Percentiles rank a stretch among this genome's conserved stretches.
Evolutionary conservation across 2,329 filamentous ascomycete genomes (phyloP).

Genomic region (Erysiphe neolycopersici): DNA sequence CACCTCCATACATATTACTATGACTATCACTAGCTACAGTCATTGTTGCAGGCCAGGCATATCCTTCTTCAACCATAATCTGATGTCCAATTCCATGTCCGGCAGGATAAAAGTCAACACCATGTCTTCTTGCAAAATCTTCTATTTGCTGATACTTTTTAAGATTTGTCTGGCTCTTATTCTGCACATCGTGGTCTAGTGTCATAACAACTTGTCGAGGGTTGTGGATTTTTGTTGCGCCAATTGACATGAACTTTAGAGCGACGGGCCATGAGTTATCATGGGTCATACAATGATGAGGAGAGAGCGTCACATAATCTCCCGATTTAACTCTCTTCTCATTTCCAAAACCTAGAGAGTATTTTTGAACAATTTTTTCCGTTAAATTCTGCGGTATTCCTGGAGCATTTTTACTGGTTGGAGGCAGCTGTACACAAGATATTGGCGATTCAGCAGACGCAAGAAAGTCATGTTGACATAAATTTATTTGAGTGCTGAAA

Average conservation of each 20-base stretch:
- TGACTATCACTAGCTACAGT: constrained; percentile 58
- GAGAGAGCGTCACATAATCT: constrained; percentile 58
- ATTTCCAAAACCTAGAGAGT: constrained; percentile 46
- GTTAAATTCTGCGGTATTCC: constrained; percentile 46
- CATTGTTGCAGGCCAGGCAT: constrained; percentile 63
- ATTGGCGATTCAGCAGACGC: too few relatives aligned
- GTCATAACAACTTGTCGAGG: constrained; percentile 55
- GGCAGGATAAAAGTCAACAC: constrained; percentile 50
- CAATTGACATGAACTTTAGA: constrained; percentile 57
- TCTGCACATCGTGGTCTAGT: constrained; percentile 73
- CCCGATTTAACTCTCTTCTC: constrained; percentile 53
- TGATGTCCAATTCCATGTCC: constrained; percentile 74
- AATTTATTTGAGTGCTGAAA: too few relatives aligned
- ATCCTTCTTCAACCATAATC: constrained; percentile 69
- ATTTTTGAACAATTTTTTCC: constrained; percentile 73
- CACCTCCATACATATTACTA: constrained; percentile 59
- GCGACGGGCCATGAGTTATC: constrained; percentile 59
- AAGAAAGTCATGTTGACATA: too few relatives aligned
- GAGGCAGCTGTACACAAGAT: too few relatives aligned
- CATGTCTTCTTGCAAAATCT: constrained; percentile 53
- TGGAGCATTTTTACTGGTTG: constrained; percentile 11
- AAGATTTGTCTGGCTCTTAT: constrained; percentile 50
- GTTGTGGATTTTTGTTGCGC: constrained; percentile 46
- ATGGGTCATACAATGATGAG: constrained; percentile 60
- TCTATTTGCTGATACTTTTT: constrained; percentile 65